phyloP scores from a whole-genome alignment of 768 basidiomycete species.

The Pleurotus salmoneostramineus region DNA sequence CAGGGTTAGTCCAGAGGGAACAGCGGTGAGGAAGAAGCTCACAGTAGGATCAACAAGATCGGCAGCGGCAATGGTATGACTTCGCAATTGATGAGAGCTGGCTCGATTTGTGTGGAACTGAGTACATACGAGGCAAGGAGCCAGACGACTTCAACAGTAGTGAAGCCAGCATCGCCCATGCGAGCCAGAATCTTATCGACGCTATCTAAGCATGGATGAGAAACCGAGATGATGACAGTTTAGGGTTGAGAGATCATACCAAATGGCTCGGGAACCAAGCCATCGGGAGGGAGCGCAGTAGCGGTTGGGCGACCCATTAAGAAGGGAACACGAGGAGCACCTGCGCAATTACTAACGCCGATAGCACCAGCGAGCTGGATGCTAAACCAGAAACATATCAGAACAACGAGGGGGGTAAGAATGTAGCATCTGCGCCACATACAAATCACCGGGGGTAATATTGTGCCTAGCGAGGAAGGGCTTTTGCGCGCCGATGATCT shows the following conservation, averaged over 20 bases:
- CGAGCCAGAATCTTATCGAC: conserved; percentile 10
- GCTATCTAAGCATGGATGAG: not conserved
- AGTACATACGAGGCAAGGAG: conserved; percentile 27
- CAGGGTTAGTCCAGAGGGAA: not conserved
- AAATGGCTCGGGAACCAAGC: conserved; percentile 24
- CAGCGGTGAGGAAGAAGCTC: not conserved
- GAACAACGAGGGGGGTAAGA: not conserved
- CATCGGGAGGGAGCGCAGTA: conserved; percentile 25
- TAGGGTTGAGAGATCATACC: conserved; percentile 10
- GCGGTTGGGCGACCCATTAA: conserved; percentile 32
- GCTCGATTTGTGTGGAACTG: not conserved
- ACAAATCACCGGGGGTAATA: conserved; percentile 43
- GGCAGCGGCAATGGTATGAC: conserved; percentile 22
- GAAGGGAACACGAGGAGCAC: conserved; percentile 39
- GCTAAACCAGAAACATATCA: conserved; percentile 14
- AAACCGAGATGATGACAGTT: no score
- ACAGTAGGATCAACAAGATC: conserved; percentile 28
- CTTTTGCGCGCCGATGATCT: conserved; percentile 31
- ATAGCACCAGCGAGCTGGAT: conserved; percentile 45
- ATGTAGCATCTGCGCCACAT: conserved; percentile 9
- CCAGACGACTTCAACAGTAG: conserved; percentile 29
- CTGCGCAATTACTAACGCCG: conserved; percentile 36
- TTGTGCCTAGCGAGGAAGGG: conserved; percentile 30
- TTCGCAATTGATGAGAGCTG: not conserved
- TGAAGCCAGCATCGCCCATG: conserved; percentile 31